phyloP scores from a whole-genome alignment of 257 asterid species.

The Apocynum venetum region DNA sequence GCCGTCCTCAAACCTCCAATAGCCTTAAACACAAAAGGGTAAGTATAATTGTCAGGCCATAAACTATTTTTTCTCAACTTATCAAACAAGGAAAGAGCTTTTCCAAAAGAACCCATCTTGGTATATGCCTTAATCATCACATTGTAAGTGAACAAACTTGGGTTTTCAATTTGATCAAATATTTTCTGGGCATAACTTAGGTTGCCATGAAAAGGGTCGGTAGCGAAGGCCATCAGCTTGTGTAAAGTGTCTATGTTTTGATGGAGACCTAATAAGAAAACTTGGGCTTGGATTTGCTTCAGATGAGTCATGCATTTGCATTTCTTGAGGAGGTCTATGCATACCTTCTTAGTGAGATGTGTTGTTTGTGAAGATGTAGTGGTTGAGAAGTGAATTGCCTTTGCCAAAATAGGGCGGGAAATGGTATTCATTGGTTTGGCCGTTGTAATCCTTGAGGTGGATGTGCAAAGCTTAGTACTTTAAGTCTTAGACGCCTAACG shows the following conservation, averaged over 20 bases:
- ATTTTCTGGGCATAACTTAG: conserved; percentile 51
- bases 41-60: conserved; percentile 74
- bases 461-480: too few relatives aligned
- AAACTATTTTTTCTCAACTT: conserved; percentile 54
- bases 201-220: conserved; percentile 31
- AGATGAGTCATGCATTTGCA: conserved; percentile 60
- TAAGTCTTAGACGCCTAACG: too few relatives aligned
- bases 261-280: conserved; percentile 54
- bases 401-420: conserved; percentile 27
- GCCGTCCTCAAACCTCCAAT: conserved; percentile 47
- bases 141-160: conserved; percentile 58
- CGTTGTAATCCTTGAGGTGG: neutral
- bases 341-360: conserved; percentile 33
- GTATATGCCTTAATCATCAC: conserved; percentile 67
- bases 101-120: conserved; percentile 35
- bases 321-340: conserved; percentile 51
- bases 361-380: conserved; percentile 13
- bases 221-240: conserved; percentile 59
- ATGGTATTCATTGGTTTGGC: neutral
- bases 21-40: conserved; percentile 78
- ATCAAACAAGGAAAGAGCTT: conserved; percentile 59
- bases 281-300: conserved; percentile 64
- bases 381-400: conserved; percentile 26
- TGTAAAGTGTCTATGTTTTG: conserved; percentile 56
- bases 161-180: conserved; percentile 41